Conservation (phyloP, 2,329 filamentous ascomycete genomes). For the Hypoxylon sp. region DNA sequence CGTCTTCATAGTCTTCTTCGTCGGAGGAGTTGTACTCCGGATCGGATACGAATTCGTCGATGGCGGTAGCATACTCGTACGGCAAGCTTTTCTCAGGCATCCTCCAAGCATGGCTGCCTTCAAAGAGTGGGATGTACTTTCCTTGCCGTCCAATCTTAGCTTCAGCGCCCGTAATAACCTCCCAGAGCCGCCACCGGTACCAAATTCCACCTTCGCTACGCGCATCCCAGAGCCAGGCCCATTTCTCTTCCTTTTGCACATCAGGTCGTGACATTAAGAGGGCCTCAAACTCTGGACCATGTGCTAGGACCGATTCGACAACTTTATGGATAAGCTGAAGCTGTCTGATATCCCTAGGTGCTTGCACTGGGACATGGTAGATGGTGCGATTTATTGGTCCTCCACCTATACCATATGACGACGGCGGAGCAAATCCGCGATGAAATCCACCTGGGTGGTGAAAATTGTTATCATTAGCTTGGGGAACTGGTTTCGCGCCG, state of each 20-base stretch:
- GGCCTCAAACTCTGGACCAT: constrained; percentile 91
- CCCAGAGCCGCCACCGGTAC: constrained; percentile 94
- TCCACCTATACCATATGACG: constrained; percentile 70
- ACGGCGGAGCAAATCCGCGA: constrained; percentile 81
- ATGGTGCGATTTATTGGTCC: constrained; percentile 59
- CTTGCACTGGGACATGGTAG: constrained; percentile 78
- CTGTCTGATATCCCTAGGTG: constrained; percentile 82
- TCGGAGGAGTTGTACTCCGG: constrained; percentile 89
- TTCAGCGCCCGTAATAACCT: constrained; percentile 78
- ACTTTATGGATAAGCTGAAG: constrained; percentile 89
- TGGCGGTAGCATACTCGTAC: constrained; percentile 82
- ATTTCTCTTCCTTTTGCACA: constrained; percentile 88
- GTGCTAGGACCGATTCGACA: constrained; percentile 81
- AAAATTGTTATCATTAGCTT: constrained; percentile 54
- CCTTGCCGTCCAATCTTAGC: constrained; percentile 58
- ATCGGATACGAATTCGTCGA: constrained; percentile 86
- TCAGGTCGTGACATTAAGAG: constrained; percentile 88
- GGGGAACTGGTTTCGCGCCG: constrained; percentile 77
- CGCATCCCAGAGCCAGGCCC: constrained; percentile 94
- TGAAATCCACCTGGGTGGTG: constrained; percentile 61
- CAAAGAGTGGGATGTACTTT: constrained; percentile 77
- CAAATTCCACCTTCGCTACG: constrained; percentile 84
- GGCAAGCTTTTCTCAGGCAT: constrained; percentile 78
- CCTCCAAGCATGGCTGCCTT: constrained; percentile 82
- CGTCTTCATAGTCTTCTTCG: constrained; percentile 79